phyloP scores from a whole-genome alignment of 2,329 filamentous ascomycete genomes.

The Furcasterigmium sp. region DNA sequence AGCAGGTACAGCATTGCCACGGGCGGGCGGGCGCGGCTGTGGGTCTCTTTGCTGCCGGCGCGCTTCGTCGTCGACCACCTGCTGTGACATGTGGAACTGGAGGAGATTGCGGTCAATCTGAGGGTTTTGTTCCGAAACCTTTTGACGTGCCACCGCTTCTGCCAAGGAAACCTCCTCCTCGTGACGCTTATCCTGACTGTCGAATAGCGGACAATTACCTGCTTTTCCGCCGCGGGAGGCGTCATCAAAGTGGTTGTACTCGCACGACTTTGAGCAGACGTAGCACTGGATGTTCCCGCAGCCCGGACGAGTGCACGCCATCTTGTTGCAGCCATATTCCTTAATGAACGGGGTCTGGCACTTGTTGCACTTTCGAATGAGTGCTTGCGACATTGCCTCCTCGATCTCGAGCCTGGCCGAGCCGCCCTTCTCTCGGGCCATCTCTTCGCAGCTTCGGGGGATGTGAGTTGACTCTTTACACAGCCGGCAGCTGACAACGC shows the following conservation, averaged over 20 bases:
- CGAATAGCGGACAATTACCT: slow-evolving; percentile 64
- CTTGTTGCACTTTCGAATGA: slow-evolving; percentile 72
- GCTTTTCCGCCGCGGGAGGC: slow-evolving; percentile 34
- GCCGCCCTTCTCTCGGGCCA: slow-evolving; percentile 52
- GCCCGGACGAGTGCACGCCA: slow-evolving; percentile 57
- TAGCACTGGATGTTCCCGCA: slow-evolving; percentile 59
- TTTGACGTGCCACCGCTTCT: slow-evolving; percentile 50
- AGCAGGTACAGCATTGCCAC: too few species aligned
- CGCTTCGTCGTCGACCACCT: slow-evolving; percentile 38
- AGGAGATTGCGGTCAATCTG: slow-evolving; percentile 52
- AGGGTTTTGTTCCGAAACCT: slow-evolving; percentile 54
- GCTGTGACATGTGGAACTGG: slow-evolving; percentile 52
- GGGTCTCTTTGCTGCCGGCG: slow-evolving; percentile 12
- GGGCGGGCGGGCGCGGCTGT: too few species aligned
- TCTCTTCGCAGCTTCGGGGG: slow-evolving; percentile 66
- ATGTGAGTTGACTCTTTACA: slow-evolving; percentile 67
- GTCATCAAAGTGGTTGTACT: slow-evolving; percentile 69
- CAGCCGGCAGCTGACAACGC: slow-evolving; percentile 58
- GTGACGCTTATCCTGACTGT: slow-evolving; percentile 55
- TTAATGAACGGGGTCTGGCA: slow-evolving; percentile 75
- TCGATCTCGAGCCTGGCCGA: slow-evolving; percentile 64
- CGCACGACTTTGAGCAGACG: slow-evolving; percentile 61
- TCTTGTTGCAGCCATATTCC: slow-evolving; percentile 76
- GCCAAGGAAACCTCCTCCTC: slow-evolving; percentile 58
- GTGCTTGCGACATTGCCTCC: slow-evolving; percentile 76